phyloP scores from a whole-genome alignment of 352 stramenopile species.

The Pythium scleroteichum region DNA sequence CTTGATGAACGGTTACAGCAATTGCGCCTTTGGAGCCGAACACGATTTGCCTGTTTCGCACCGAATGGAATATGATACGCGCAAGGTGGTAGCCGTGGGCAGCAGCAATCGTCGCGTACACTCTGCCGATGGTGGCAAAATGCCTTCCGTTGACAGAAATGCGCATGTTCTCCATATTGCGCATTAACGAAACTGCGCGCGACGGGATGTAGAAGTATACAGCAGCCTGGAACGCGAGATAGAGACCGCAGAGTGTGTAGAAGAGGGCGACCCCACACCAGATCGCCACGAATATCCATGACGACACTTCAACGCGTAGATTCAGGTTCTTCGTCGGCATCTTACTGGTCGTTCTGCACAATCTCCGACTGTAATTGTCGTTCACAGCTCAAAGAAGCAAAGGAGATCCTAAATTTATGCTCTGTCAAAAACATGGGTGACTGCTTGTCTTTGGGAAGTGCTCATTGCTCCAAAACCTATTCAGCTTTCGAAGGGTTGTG shows the following conservation, averaged over 20 bases:
- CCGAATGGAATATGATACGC: neutral
- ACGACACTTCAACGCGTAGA: neutral
- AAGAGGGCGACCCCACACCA: slow-evolving; percentile 8
- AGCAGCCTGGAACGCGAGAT: neutral
- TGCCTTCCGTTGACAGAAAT: neutral
- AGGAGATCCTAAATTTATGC: too few relatives aligned
- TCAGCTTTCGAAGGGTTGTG: slow-evolving; percentile 9
- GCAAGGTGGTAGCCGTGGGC: neutral
- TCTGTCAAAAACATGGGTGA: too few relatives aligned
- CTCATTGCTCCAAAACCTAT: neutral
- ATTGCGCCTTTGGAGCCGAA: neutral
- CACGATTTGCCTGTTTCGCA: neutral
- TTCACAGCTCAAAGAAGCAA: too few relatives aligned
- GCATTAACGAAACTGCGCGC: neutral
- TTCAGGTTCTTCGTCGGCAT: too few relatives aligned
- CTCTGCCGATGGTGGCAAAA: neutral
- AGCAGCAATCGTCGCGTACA: neutral
- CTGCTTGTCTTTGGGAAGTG: too few relatives aligned
- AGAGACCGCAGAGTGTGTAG: neutral
- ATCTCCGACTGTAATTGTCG: too few relatives aligned
- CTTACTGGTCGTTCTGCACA: too few relatives aligned
- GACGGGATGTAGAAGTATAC: slow-evolving; percentile 10
- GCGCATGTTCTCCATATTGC: slow-evolving; percentile 2
- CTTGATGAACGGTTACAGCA: too few relatives aligned
- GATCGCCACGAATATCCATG: neutral